phyloP scores from a whole-genome alignment of 2,329 filamentous ascomycete species.

The Shiraia bambusicola region DNA sequence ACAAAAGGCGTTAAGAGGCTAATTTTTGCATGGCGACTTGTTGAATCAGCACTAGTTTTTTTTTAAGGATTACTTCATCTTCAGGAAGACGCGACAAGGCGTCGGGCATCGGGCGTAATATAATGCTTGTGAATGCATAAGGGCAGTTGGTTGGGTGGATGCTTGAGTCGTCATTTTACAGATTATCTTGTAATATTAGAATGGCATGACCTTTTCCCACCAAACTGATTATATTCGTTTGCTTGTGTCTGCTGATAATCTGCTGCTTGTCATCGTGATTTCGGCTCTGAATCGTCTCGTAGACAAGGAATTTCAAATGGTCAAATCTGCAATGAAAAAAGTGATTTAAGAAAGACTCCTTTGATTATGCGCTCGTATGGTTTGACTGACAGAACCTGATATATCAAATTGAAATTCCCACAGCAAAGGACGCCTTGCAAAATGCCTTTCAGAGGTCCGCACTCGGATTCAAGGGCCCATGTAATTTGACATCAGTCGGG shows the following conservation, averaged over 20 bases:
- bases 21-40: constrained; percentile 9
- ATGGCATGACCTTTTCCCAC: constrained; percentile 6
- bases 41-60: constrained; percentile 2
- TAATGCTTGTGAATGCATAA: constrained; percentile 6
- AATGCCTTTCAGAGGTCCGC: background rate
- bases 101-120: constrained; percentile 3
- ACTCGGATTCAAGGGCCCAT: background rate
- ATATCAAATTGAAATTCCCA: background rate
- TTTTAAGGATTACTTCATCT: constrained; percentile 3
- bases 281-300: too few species aligned
- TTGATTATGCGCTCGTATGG: too few species aligned
- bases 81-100: constrained; percentile 6
- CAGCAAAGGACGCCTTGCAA: too few species aligned
- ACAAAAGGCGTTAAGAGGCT: constrained; percentile 21
- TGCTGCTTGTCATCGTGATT: too few species aligned
- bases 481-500: too few species aligned
- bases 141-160: constrained; percentile 5
- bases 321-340: too few species aligned
- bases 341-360: too few species aligned
- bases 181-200: constrained; percentile 23
- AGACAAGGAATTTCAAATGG: too few species aligned
- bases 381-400: too few species aligned
- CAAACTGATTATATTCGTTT: background rate
- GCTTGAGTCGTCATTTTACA: constrained; percentile 4
- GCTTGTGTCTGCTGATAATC: too few species aligned